Percentiles rank a stretch among this genome's conserved stretches.
Evolutionary conservation across 805 yeast species (phyloP).

Genomic region (Candida coquimbonensis): DNA sequence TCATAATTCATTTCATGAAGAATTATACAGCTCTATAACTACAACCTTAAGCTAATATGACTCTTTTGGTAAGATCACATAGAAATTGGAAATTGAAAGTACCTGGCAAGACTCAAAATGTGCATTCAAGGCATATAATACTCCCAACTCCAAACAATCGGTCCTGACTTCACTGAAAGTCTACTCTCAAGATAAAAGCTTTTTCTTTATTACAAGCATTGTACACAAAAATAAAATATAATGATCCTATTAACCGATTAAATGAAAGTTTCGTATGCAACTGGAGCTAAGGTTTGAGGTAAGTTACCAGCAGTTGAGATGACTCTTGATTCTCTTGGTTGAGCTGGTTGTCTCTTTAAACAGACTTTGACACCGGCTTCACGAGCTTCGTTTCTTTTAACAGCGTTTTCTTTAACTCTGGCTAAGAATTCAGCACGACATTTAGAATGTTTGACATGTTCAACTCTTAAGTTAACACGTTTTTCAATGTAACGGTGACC

Average conservation of each 20-base stretch:
- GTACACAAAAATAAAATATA: conserved; percentile 20
- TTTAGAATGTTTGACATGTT: conserved; percentile 99
- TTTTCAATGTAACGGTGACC: conserved; percentile 99
- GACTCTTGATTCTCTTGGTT: conserved; percentile 90
- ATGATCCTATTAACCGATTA: conserved; percentile 36
- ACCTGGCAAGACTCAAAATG: no score
- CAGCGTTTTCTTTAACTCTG: conserved; percentile 97
- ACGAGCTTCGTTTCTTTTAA: conserved; percentile 89
- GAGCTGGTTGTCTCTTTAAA: conserved; percentile 98
- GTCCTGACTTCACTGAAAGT: not conserved
- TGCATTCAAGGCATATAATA: no score
- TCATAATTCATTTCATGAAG: no score
- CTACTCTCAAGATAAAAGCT: not conserved
- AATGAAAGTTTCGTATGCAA: conserved; percentile 99
- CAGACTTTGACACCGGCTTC: conserved; percentile 83
- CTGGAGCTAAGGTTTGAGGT: conserved; percentile 98
- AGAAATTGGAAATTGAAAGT: no score
- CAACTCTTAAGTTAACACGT: conserved; percentile 97
- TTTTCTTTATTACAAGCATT: conserved; percentile 6
- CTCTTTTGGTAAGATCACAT: no score
- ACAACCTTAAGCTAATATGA: no score
- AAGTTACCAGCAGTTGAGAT: conserved; percentile 75
- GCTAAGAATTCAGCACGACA: conserved; percentile 98
- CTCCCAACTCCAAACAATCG: no score
- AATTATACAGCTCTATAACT: no score